These are phyloP conservation scores for Boechera retrofracta DNA, from an alignment of 345 rosid genomes.

Conservation along the genomic window DNA sequence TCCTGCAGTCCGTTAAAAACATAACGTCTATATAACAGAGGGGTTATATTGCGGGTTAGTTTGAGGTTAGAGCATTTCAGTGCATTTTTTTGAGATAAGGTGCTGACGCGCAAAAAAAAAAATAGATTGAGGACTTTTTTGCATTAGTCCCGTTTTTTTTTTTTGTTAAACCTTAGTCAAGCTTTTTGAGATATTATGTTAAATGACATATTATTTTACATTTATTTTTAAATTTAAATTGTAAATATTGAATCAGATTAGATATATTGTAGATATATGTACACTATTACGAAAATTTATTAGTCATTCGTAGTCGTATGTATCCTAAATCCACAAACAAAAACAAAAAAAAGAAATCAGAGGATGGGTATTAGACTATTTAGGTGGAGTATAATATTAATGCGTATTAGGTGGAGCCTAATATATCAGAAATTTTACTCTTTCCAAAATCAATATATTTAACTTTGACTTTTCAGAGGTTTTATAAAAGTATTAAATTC, in stretches of 20 bases:
- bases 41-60: too few species aligned
- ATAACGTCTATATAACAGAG: too few species aligned
- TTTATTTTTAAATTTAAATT: not conserved
- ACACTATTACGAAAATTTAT: not conserved
- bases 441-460: slow-evolving; percentile 8
- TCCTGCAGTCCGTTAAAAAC: too few species aligned
- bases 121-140: too few species aligned
- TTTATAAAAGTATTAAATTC: not conserved
- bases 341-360: not conserved
- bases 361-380: not conserved
- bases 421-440: not conserved
- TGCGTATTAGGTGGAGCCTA: not conserved
- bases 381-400: not conserved
- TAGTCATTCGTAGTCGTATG: not conserved
- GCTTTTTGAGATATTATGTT: not conserved
- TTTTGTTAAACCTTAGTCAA: not conserved
- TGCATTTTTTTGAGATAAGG: too few species aligned
- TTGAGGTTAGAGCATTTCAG: too few species aligned
- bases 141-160: too few species aligned
- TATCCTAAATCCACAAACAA: not conserved
- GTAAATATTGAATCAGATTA: not conserved
- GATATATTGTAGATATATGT: not conserved
- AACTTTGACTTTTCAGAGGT: not conserved
- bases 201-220: not conserved
- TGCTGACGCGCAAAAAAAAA: too few species aligned